Percentiles rank a stretch among this genome's conserved stretches.
These are phyloP conservation scores for Trichoderma citrinoviride DNA, from an alignment of 2,329 filamentous ascomycete species.

Conservation along the genomic window DNA sequence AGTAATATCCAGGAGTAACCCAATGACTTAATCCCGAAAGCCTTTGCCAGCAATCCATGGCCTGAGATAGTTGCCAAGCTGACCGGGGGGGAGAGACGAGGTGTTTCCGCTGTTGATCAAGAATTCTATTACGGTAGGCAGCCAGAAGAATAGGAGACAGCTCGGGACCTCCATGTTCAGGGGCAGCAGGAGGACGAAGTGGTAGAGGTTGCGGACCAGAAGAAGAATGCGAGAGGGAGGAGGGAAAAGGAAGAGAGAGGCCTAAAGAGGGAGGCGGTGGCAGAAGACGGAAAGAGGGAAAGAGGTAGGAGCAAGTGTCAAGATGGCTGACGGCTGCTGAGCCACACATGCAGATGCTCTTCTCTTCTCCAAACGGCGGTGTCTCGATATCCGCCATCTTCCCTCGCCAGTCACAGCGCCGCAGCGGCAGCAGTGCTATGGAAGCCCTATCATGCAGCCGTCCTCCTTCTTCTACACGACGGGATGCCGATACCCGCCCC, in stretches of 20 bases:
- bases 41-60: neutral
- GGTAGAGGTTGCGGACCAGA: no score
- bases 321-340: neutral
- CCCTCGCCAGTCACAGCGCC: neutral
- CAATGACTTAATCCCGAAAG: neutral
- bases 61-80: neutral
- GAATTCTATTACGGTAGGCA: neutral
- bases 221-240: neutral
- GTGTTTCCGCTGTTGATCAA: neutral
- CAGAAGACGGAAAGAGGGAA: neutral
- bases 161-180: neutral
- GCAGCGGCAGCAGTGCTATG: neutral
- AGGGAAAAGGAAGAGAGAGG: neutral
- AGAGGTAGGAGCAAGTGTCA: neutral
- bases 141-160: neutral
- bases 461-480: neutral
- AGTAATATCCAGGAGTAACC: neutral
- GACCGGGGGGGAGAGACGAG: neutral
- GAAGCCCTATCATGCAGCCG: constrained; percentile 1
- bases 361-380: neutral
- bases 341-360: neutral
- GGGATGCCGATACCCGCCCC: neutral
- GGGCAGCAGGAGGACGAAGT: neutral
- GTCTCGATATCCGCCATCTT: neutral
- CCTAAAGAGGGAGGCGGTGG: no score